Evolutionary conservation across 2,329 filamentous ascomycete genomes (phyloP).

Genomic region (Apiospora arundinis): DNA sequence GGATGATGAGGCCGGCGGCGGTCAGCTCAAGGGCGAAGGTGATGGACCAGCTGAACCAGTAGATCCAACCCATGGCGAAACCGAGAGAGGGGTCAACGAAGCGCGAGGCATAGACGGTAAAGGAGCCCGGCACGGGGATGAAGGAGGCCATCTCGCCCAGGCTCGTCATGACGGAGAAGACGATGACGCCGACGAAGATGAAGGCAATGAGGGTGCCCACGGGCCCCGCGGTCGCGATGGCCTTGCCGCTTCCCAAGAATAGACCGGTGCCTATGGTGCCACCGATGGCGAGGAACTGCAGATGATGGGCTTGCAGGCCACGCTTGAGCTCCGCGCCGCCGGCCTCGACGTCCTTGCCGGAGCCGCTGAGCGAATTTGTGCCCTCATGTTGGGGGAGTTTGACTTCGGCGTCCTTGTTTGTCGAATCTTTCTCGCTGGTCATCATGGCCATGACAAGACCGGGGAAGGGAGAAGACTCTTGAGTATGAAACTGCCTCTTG

Average conservation of each 20-base stretch:
- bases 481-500: not conserved
- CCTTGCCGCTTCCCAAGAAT: constrained; percentile 71
- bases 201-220: constrained; percentile 69
- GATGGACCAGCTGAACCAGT: constrained; percentile 79
- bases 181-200: constrained; percentile 54
- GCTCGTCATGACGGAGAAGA: constrained; percentile 77
- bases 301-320: constrained; percentile 40
- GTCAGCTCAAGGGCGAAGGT: constrained; percentile 77
- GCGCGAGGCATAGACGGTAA: constrained; percentile 76
- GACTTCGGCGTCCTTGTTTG: constrained; percentile 8
- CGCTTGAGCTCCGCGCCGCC: constrained; percentile 41
- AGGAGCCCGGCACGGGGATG: constrained; percentile 77
- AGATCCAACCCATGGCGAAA: constrained; percentile 83
- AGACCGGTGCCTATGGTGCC: constrained; percentile 77
- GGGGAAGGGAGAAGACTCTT: not conserved
- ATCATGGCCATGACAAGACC: constrained; percentile 12
- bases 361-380: constrained; percentile 25
- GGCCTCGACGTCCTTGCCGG: constrained; percentile 36
- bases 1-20: constrained; percentile 75
- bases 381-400: constrained; percentile 13
- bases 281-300: constrained; percentile 46
- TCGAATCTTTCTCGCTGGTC: constrained; percentile 8
- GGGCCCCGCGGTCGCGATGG: constrained; percentile 68
- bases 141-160: constrained; percentile 79
- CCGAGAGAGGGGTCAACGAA: constrained; percentile 74